Percentiles rank a stretch among this genome's conserved stretches.
Evolutionary conservation across 2,329 filamentous ascomycete species (phyloP).

Genomic region (Arthrobotrys conoides): DNA sequence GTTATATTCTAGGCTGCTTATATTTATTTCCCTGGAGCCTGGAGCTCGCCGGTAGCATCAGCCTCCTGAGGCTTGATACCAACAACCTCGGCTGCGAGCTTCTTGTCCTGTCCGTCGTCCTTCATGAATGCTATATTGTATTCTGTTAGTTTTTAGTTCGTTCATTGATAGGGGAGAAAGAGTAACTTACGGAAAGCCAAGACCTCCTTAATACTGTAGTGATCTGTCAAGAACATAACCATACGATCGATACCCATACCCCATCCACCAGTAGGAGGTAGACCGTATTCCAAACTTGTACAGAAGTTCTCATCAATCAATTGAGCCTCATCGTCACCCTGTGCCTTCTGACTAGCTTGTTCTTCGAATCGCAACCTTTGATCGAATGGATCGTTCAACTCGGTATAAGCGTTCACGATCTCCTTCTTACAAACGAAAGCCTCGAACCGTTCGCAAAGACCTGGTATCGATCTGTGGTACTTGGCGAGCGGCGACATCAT

Average conservation of each 20-base stretch:
- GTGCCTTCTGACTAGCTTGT: slow-evolving; percentile 94
- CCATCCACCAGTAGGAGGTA: slow-evolving; percentile 96
- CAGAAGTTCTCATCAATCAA: slow-evolving; percentile 96
- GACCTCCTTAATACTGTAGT: slow-evolving; percentile 96
- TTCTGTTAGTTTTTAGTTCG: slow-evolving; percentile 7
- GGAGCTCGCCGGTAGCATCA: slow-evolving; percentile 47
- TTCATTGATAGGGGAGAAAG: background rate
- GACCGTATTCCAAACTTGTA: slow-evolving; percentile 86
- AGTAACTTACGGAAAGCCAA: slow-evolving; percentile 78
- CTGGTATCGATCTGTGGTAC: slow-evolving; percentile 84
- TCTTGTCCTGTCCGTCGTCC: slow-evolving; percentile 76
- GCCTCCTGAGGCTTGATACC: slow-evolving; percentile 62
- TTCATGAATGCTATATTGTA: slow-evolving; percentile 86
- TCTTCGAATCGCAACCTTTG: slow-evolving; percentile 93
- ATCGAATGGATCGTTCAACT: slow-evolving; percentile 97
- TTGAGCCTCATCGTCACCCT: slow-evolving; percentile 97
- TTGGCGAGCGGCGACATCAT: slow-evolving; percentile 98
- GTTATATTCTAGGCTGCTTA: background rate
- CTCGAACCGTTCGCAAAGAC: slow-evolving; percentile 96
- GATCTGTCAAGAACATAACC: slow-evolving; percentile 95
- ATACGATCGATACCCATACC: slow-evolving; percentile 95
- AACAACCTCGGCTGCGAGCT: slow-evolving; percentile 67
- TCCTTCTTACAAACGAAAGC: slow-evolving; percentile 98
- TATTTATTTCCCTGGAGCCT: slow-evolving; percentile 41
- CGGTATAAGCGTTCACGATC: slow-evolving; percentile 96